Evolutionary conservation across 306 rosid genomes (phyloP).

Genomic region (Mimosa bimucronata): DNA sequence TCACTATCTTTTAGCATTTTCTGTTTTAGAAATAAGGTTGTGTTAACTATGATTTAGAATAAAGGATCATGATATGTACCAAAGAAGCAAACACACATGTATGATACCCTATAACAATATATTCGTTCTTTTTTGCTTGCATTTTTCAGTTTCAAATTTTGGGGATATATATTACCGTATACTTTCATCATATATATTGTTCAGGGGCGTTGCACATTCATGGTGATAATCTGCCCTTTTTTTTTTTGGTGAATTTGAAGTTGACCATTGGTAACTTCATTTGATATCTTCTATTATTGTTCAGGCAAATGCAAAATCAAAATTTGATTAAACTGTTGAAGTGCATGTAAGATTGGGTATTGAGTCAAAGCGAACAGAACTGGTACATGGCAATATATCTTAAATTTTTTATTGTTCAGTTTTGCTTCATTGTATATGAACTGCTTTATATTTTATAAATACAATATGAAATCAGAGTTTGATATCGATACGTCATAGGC

Average conservation of each 20-base stretch:
- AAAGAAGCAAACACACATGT: neutral
- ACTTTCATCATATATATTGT: neutral
- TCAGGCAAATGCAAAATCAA: constrained; percentile 72
- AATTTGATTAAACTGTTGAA: constrained; percentile 93
- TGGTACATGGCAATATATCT: constrained; percentile 50
- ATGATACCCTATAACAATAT: too few species aligned
- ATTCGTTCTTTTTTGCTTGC: neutral
- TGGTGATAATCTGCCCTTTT: neutral
- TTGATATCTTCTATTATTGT: constrained; percentile 47
- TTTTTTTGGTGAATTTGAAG: constrained; percentile 2
- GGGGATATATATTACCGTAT: neutral
- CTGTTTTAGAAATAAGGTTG: neutral
- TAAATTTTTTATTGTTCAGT: neutral
- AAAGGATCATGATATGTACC: neutral
- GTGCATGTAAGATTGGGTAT: constrained; percentile 86
- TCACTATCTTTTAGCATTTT: neutral
- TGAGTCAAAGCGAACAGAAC: constrained; percentile 78
- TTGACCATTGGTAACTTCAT: constrained; percentile 30
- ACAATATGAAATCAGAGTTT: constrained; percentile 19
- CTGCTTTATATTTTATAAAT: constrained; percentile 25
- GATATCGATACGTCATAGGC: constrained; percentile 1
- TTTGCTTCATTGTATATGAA: neutral
- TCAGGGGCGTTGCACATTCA: constrained; percentile 15
- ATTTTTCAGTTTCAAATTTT: neutral
- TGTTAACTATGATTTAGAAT: neutral